A percentile compares a stretch with the other conserved stretches of the same genome.
These are phyloP conservation scores for Mycosarcoma mackinlayi DNA, from an alignment of 1,284 basidiomycete genomes.

Conservation along the genomic window DNA sequence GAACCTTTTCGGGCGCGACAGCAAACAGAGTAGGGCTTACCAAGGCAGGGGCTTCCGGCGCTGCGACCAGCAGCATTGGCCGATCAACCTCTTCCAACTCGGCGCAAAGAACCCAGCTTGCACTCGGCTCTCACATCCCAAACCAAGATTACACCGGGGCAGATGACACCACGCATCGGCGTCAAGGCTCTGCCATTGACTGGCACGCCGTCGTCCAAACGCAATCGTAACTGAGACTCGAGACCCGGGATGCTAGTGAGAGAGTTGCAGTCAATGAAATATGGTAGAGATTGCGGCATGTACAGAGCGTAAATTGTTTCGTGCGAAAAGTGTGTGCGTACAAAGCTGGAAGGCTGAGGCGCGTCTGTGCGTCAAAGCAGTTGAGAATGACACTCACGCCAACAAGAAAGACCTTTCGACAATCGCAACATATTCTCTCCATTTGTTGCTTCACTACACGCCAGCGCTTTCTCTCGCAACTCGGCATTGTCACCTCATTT, in stretches of 20 bases:
- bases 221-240: too few species aligned
- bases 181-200: conserved; percentile 16
- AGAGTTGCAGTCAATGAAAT: too few species aligned
- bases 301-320: too few species aligned
- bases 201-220: conserved; percentile 13
- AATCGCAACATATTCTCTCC: not conserved
- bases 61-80: conserved; percentile 3
- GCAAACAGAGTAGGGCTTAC: conserved; percentile 26
- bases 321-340: too few species aligned
- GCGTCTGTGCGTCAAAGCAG: conserved; percentile 14
- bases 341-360: not conserved
- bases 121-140: conserved; percentile 39
- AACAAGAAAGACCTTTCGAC: too few species aligned
- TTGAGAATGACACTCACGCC: conserved; percentile 1
- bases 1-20: conserved; percentile 33
- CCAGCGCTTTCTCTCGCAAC: not conserved
- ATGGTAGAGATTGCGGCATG: too few species aligned
- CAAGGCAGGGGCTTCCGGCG: not conserved
- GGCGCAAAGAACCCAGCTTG: conserved; percentile 27
- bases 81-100: conserved; percentile 4
- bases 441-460: too few species aligned
- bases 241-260: too few species aligned
- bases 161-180: conserved; percentile 29
- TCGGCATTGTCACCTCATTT: too few species aligned
- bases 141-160: conserved; percentile 12